A percentile compares a stretch with the other conserved stretches of the same genome.
Evolutionary conservation across 139 green algal genomes (phyloP).

Genomic region (Chlamydomonas applanata): DNA sequence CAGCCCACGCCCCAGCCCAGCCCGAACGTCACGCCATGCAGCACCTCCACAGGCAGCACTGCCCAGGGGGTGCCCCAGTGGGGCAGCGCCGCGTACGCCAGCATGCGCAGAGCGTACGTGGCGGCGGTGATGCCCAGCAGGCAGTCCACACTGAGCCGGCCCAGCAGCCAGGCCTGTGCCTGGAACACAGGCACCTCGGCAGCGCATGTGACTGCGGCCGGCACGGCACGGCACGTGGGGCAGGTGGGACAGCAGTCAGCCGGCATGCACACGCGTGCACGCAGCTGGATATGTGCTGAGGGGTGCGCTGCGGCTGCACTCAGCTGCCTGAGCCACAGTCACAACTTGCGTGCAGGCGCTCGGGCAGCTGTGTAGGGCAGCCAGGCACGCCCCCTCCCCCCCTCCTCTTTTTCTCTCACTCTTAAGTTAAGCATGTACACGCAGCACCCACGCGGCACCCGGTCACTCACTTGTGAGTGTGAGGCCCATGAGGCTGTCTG

Average conservation of each 20-base stretch:
- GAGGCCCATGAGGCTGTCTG: constrained; percentile 43
- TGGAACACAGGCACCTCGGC: constrained; percentile 52
- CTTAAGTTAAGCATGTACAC: neutral
- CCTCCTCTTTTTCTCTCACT: neutral
- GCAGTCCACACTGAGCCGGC: constrained; percentile 5
- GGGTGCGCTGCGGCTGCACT: too few relatives aligned
- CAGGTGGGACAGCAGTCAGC: too few relatives aligned
- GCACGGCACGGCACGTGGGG: too few relatives aligned
- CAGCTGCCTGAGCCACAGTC: too few relatives aligned
- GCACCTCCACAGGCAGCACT: constrained; percentile 53
- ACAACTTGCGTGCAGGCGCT: too few relatives aligned
- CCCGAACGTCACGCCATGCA: constrained; percentile 56
- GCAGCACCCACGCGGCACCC: neutral
- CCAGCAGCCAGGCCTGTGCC: constrained; percentile 32
- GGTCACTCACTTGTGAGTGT: constrained; percentile 32
- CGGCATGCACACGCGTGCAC: too few relatives aligned
- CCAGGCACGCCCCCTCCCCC: neutral
- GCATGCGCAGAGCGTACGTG: constrained; percentile 41
- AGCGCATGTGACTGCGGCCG: constrained; percentile 40
- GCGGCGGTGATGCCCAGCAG: constrained; percentile 25
- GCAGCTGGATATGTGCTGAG: too few relatives aligned
- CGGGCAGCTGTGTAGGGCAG: too few relatives aligned
- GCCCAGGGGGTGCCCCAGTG: constrained; percentile 23
- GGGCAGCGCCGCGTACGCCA: constrained; percentile 40
- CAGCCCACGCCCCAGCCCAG: constrained; percentile 45